Conservation (phyloP, 2,329 filamentous ascomycete species). For the Xylariaceae sp. region DNA sequence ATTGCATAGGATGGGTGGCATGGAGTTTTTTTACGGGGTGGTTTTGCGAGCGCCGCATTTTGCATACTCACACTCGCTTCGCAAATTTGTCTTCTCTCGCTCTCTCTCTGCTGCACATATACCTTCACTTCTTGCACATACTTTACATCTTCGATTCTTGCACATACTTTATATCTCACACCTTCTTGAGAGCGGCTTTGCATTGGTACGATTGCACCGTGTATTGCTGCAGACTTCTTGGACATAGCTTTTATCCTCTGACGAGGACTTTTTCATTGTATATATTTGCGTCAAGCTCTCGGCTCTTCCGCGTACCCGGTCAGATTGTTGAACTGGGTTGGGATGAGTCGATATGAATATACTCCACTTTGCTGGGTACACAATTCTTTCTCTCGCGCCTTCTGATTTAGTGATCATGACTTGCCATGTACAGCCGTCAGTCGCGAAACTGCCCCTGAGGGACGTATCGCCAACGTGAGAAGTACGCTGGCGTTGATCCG, state of each 20-base stretch:
- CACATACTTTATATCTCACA: not conserved
- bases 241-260: not conserved
- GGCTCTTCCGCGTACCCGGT: too few relatives aligned
- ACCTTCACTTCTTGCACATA: conserved; percentile 3
- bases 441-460: conserved; percentile 35
- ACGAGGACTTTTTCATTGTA: not conserved
- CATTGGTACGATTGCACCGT: not conserved
- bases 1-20: not conserved
- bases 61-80: conserved; percentile 13
- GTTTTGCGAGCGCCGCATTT: conserved; percentile 7
- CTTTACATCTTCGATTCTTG: not conserved
- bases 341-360: too few relatives aligned
- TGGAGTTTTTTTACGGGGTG: conserved; percentile 2
- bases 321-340: too few relatives aligned
- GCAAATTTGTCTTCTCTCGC: conserved; percentile 11
- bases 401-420: not conserved
- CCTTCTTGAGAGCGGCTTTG: too few relatives aligned
- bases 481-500: conserved; percentile 41
- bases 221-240: not conserved
- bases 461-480: conserved; percentile 45
- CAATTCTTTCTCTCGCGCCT: not conserved
- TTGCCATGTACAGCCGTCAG: conserved; percentile 7
- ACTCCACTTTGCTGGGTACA: too few relatives aligned
- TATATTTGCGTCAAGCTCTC: not conserved
- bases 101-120: too few relatives aligned